Base-by-base conservation (phyloP, 495 filamentous ascomycete species). In the Parathielavia appendiculata region DNA sequence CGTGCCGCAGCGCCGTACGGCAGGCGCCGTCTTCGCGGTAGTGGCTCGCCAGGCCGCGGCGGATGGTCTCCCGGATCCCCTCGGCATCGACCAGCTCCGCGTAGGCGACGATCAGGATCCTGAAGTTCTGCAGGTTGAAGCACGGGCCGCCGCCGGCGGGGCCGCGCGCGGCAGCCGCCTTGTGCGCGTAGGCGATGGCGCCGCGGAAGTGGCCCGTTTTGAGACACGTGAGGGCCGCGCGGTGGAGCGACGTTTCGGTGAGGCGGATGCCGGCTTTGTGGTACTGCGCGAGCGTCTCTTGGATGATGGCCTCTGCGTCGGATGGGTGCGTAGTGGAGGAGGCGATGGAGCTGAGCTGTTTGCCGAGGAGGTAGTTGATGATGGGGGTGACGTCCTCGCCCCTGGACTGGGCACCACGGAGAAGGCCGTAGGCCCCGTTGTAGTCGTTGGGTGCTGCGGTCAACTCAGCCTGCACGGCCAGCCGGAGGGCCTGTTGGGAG, bases 391-490 rank as follows among this genome's bases (percentile, higher is more conserved):
- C 57, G 53, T 79, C 71, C 8, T 66, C 43, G 14, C 75, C 75
- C 19, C 66, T 38, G 12, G 50, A 14, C 26, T 75, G 61, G 0
- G 72, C 72, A 12, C 48, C 47, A 10, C 58, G 62, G 1, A 81
- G 68, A 12, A 79, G 58, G 20, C 36, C 23, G 16, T 71, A 65
- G 4, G 73, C 66, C 23, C 51, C 56, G 17, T 54, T 43, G 32
- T 58, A 43, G 14, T 64, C 59, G 19, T 47, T 35, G 1, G 54
- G 38, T 4, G 63, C 45, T n/a, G 55, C 54, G 23, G 56, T 56
- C 53, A 79, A 57, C 10, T 67, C 63, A 13, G 78, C 78, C 20
- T 67, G 61, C 17, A 79, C 67, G 19, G 76, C 77, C 10, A 78
- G 54, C 11, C 64, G 63, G 4, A 79, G 64, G 50, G 71, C 70